A percentile compares a stretch with the other conserved stretches of the same genome.
phyloP scores from a whole-genome alignment of 2,329 filamentous ascomycete species.

The Ceratocystis lukuohia region DNA sequence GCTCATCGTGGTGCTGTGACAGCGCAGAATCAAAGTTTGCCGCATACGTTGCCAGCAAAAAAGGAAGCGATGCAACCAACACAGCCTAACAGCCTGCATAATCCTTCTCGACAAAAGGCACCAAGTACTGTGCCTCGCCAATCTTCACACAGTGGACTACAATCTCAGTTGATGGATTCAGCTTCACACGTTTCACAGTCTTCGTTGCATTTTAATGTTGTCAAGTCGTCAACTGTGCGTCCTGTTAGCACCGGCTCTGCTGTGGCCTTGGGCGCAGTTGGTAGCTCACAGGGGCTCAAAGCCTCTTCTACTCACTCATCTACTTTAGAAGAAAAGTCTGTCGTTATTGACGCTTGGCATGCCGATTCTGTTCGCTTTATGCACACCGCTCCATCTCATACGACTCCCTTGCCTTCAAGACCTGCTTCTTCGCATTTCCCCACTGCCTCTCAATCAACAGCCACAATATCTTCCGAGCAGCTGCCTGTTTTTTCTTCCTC shows the following conservation, averaged over 20 bases:
- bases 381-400: constrained; percentile 5
- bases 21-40: not conserved
- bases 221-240: not conserved
- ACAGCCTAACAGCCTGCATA: constrained; percentile 11
- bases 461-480: not conserved
- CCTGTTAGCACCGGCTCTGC: constrained; percentile 5
- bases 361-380: constrained; percentile 15
- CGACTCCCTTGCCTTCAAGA: constrained; percentile 25
- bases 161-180: not conserved
- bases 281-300: not conserved
- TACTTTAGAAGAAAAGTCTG: constrained; percentile 4
- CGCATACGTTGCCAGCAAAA: constrained; percentile 3
- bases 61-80: not conserved
- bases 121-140: constrained; percentile 3
- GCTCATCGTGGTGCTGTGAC: not conserved
- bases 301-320: not conserved
- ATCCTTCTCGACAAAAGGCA: constrained; percentile 10
- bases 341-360: not conserved
- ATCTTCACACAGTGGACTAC: not conserved
- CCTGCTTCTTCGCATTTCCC: constrained; percentile 27
- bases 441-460: not conserved
- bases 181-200: not conserved
- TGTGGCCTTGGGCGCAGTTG: not conserved
- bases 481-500: not conserved
- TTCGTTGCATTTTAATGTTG: not conserved